phyloP scores from a whole-genome alignment of 2,329 filamentous ascomycete genomes.

The Apiospora aurea region DNA sequence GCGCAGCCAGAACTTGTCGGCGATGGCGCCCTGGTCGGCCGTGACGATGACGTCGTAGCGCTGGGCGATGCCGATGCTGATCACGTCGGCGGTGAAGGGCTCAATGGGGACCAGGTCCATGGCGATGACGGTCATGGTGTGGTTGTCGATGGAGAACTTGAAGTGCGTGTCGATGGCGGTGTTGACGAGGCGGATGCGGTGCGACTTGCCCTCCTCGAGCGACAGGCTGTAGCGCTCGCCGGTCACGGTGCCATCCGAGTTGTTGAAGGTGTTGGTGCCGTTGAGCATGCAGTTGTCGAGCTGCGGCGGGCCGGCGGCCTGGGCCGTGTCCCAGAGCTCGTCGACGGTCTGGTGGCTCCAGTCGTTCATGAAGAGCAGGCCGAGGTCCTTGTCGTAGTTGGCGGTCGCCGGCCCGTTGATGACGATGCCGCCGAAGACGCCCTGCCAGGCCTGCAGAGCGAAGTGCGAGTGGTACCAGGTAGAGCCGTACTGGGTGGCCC shows the following conservation, averaged over 20 bases:
- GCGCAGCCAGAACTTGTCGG: slow-evolving; percentile 54
- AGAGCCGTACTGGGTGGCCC: slow-evolving; percentile 60
- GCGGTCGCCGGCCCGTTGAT: slow-evolving; percentile 66
- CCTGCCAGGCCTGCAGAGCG: slow-evolving; percentile 56
- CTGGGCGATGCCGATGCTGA: slow-evolving; percentile 55
- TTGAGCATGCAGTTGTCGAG: slow-evolving; percentile 52
- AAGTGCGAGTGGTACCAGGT: slow-evolving; percentile 70
- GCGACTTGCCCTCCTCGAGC: slow-evolving; percentile 50
- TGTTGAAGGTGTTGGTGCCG: slow-evolving; percentile 44
- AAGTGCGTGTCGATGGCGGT: slow-evolving; percentile 47
- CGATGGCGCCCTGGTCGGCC: slow-evolving; percentile 30
- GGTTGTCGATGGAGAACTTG: slow-evolving; percentile 58
- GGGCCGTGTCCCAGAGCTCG: slow-evolving; percentile 41
- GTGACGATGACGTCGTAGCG: slow-evolving; percentile 32
- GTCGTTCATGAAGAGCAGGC: slow-evolving; percentile 64
- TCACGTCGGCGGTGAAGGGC: slow-evolving; percentile 55
- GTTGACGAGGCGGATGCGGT: slow-evolving; percentile 56
- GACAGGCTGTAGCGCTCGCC: slow-evolving; percentile 46
- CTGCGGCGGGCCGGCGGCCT: slow-evolving; percentile 42
- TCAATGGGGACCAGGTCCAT: slow-evolving; percentile 61
- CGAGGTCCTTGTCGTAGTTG: slow-evolving; percentile 70
- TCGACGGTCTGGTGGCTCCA: slow-evolving; percentile 59
- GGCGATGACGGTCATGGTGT: slow-evolving; percentile 61
- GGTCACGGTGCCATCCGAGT: slow-evolving; percentile 31
- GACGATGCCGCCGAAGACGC: slow-evolving; percentile 65